Conservation (phyloP, 805 yeast species). For the Blastobotrys muscicola region DNA sequence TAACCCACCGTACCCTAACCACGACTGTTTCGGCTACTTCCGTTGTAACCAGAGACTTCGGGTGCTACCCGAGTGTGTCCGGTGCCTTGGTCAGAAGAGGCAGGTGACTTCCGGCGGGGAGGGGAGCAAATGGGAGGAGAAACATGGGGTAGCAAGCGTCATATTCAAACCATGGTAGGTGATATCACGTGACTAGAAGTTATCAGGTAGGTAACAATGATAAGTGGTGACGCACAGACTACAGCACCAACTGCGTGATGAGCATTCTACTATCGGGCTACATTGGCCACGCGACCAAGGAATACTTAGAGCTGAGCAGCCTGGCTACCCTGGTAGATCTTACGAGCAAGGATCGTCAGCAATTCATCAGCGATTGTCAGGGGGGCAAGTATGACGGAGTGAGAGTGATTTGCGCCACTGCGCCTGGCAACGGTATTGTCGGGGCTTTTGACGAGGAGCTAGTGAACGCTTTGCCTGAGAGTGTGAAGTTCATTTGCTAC, state of each 20-base stretch:
- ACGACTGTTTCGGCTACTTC: too few species aligned
- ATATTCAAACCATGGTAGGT: background rate
- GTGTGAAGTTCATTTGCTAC: constrained; percentile 37
- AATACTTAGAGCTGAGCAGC: constrained; percentile 50
- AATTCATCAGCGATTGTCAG: constrained; percentile 31
- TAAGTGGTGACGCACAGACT: background rate
- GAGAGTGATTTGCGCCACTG: constrained; percentile 34
- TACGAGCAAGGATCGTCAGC: constrained; percentile 32
- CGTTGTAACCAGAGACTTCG: too few species aligned
- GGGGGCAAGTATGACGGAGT: constrained; percentile 28
- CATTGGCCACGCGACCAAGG: constrained; percentile 48
- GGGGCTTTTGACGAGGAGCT: constrained; percentile 40
- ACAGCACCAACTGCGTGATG: constrained; percentile 4
- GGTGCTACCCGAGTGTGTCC: too few species aligned
- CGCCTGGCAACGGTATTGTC: constrained; percentile 16
- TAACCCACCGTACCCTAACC: too few species aligned
- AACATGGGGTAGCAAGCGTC: background rate
- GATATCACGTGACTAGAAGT: background rate
- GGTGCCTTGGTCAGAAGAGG: background rate
- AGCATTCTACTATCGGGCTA: constrained; percentile 55
- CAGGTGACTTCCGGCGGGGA: background rate
- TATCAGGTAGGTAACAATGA: background rate
- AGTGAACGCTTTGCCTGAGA: constrained; percentile 28
- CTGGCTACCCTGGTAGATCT: constrained; percentile 38
- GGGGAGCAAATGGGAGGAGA: background rate